phyloP scores from a whole-genome alignment of 202 grass and related monocot species.

The Elaeis oleifera region DNA sequence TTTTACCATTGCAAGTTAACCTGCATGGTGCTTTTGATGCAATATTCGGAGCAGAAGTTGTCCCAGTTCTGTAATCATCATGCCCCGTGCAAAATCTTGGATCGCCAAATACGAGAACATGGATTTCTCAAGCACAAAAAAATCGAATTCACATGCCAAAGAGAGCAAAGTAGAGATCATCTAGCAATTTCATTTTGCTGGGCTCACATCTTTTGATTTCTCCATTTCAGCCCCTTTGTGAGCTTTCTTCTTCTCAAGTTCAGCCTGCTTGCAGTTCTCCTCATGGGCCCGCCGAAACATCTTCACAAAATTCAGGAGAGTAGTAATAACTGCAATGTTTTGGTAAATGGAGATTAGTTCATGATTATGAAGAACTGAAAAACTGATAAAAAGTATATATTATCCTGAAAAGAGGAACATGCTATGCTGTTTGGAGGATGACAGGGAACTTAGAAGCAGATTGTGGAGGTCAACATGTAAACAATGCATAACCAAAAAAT shows the following conservation, averaged over 20 bases:
- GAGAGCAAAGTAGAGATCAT: neutral
- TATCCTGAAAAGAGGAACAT: too few species aligned
- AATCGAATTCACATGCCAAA: conserved; percentile 10
- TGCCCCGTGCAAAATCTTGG: conserved; percentile 21
- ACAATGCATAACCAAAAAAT: too few species aligned
- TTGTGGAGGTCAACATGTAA: too few species aligned
- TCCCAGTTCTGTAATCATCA: conserved; percentile 14
- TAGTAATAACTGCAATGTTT: conserved; percentile 72
- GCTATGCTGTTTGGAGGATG: too few species aligned
- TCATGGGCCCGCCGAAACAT: conserved; percentile 74
- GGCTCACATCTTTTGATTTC: conserved; percentile 45
- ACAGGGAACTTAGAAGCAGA: too few species aligned
- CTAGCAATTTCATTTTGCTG: conserved; percentile 35
- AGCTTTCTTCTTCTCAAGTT: conserved; percentile 78
- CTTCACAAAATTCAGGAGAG: conserved; percentile 76
- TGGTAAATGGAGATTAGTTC: too few species aligned
- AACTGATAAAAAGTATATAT: too few species aligned
- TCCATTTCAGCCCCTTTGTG: conserved; percentile 63
- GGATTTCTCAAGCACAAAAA: conserved; percentile 11
- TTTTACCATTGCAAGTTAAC: conserved; percentile 31
- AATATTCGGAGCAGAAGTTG: conserved; percentile 14
- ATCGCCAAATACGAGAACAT: conserved; percentile 5
- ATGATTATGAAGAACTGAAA: too few species aligned
- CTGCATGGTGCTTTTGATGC: conserved; percentile 16
- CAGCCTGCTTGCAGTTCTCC: conserved; percentile 77